Evolutionary conservation across 2,329 filamentous ascomycete species (phyloP), one percentile per base, ranked within the genome.

Genomic region (Aaosphaeria pasadenensis): DNA sequence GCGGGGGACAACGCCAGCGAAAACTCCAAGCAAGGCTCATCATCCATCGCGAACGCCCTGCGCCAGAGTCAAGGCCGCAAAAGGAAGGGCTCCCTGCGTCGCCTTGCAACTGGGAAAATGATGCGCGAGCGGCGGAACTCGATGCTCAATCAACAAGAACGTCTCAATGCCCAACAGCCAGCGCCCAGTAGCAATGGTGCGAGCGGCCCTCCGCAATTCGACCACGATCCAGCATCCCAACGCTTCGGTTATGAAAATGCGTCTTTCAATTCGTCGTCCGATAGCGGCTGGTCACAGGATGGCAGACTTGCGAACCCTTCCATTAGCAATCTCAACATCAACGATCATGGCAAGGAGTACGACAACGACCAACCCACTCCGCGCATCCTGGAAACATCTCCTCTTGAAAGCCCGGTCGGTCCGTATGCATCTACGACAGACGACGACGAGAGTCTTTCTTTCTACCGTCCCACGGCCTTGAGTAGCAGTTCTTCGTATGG

Each of bases 71-170:
- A 77, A 66, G 62, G 59, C 31, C 78, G 90, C 47, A 85, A 85
- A 59, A 83, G 91, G 50, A 88, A 88, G 65, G 91, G 90, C 4
- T 96, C 91, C 7, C 76, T 96, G 66, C 82, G 91, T 50, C 96
- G 96, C 71, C 77, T 96, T 13, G 89, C 89, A 11, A 87, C 87
- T 53, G 86, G 86, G 52, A 63, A 56, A 55, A 58, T 62, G 55
- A 51, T 52, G 45, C 53, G 55, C 29, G 57, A 66, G 45, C 57
- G 56, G 39, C 62, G 60, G 44, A 59, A 61, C 53, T 62, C 62
- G 30, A 48, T 63, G 32, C 59, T 57, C 47, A 62, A 59, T 33
- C 52, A 54, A 44, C 56, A 48, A n/a, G 29, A 44, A 24, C 42
- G 50, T 28, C 31, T 53, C 33, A 59, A 59, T 33, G 17, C 17